Base-by-base conservation (phyloP, 2,329 filamentous ascomycete genomes). In the Emydomyces testavorans region DNA sequence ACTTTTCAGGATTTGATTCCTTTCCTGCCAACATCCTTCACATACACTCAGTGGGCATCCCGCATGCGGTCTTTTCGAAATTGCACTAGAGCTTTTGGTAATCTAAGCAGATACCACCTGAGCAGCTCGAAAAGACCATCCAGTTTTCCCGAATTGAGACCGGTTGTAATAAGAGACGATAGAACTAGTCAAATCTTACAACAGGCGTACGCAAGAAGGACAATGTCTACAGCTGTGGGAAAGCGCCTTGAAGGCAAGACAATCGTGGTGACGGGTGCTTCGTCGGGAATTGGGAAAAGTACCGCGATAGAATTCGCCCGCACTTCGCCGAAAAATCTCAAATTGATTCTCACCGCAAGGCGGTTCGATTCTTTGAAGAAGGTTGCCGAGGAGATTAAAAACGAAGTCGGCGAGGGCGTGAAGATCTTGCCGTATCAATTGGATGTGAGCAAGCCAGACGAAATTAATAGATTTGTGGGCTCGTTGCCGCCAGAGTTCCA, bases 181-280 rank as follows among this genome's bases (percentile, higher is more conserved):
- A 32, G 6, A 23, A 23, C 31, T 7, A 43, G 26, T 28, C 26
- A 20, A 13, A 35, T 52, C 26, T n/a, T 52, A 32, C 54, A 59
- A 36, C 52, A 54, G 18, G 44, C 52, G 49, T 56, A 54, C 40
- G 32, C 58, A 16, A 57, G 52, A 60, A 64, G 73, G 58, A 76
- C 66, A 49, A 83, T 82, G 78, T 67, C 75, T 20, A 77, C 85
- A 32, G 79, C 83, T 61, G 80, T 84, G 69, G 76, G 76, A 54
- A 83, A 87, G 66, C 88, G 90, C 71, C 85, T 98, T 52, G 77
- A 83, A 60, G 88, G 88, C 76, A 96, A 96, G 72, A 96, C 88
- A 3, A 74, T 96, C 50, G 68, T 96, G 49, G 78, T 98, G 54
- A 96, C 92, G 4, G 92, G 92, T 49, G 92, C 92, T 26, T 92